These are phyloP conservation scores for Leccinum pachyderme DNA, from an alignment of 1,284 basidiomycete species.

Conservation along the genomic window DNA sequence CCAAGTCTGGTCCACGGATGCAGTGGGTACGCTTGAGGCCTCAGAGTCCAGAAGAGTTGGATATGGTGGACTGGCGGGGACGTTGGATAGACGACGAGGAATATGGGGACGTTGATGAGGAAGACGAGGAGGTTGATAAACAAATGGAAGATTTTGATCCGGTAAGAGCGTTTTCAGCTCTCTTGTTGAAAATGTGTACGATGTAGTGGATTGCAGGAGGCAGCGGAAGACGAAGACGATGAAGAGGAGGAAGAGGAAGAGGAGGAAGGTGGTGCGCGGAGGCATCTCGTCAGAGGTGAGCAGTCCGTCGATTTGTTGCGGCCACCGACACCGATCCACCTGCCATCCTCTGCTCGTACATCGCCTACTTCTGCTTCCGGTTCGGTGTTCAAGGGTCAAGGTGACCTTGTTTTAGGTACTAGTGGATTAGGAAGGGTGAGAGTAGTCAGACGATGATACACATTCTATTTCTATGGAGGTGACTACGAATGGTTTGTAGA, in stretches of 20 bases:
- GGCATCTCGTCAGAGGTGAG: conserved; percentile 36
- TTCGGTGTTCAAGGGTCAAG: conserved; percentile 36
- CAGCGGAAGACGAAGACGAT: conserved; percentile 47
- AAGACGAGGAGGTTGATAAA: conserved; percentile 63
- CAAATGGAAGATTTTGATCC: conserved; percentile 83
- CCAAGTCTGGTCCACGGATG: conserved; percentile 94
- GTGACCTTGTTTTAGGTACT: conserved; percentile 26
- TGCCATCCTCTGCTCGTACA: conserved; percentile 44
- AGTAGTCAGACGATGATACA: conserved; percentile 43
- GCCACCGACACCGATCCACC: conserved; percentile 36
- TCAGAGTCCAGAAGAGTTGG: conserved; percentile 75
- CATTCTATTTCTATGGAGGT: conserved; percentile 1
- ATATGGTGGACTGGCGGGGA: conserved; percentile 84
- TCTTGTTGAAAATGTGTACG: neutral
- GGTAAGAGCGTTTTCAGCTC: conserved; percentile 40
- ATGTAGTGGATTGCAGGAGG: conserved; percentile 24
- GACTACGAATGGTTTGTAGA: conserved; percentile 11
- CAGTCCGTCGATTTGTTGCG: conserved; percentile 29
- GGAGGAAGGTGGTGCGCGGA: conserved; percentile 43
- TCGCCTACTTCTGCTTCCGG: conserved; percentile 39
- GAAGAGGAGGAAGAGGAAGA: conserved; percentile 65
- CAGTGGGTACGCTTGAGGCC: conserved; percentile 91
- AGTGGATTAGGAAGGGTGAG: conserved; percentile 42
- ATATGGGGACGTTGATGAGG: conserved; percentile 58
- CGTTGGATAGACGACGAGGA: conserved; percentile 82